Evolutionary conservation across 2,329 filamentous ascomycete genomes (phyloP).

Genomic region (Stylonectria norvegica): DNA sequence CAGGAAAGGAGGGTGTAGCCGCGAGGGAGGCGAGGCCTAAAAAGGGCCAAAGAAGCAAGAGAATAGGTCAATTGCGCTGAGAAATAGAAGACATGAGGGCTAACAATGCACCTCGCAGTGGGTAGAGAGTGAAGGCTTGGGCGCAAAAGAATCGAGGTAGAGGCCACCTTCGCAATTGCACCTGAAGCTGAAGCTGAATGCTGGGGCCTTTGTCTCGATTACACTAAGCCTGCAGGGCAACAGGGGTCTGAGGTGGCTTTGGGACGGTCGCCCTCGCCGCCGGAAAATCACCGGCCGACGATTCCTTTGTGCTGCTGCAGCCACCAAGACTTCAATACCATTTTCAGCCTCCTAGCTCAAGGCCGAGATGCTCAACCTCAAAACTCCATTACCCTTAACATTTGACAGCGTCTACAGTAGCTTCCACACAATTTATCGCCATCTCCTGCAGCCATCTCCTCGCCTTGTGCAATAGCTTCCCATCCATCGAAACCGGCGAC

Average conservation of each 20-base stretch:
- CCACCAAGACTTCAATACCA: slow-evolving; percentile 15
- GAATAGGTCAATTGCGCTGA: slow-evolving; percentile 7
- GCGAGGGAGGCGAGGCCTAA: slow-evolving; percentile 1
- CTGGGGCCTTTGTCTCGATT: no score
- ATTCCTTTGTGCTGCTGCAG: slow-evolving; percentile 5
- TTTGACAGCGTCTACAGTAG: no score
- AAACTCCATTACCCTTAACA: no score
- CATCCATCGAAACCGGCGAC: no score
- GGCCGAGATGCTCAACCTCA: no score
- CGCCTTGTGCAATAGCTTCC: no score
- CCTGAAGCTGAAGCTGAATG: slow-evolving; percentile 1
- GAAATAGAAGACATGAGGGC: slow-evolving; percentile 10
- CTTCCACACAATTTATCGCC: no score
- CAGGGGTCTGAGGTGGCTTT: no score
- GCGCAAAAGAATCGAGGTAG: slow-evolving; percentile 1
- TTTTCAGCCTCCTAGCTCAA: slow-evolving; percentile 21
- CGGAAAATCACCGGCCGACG: slow-evolving; percentile 6
- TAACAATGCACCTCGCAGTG: slow-evolving; percentile 2
- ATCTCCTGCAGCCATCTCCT: no score
- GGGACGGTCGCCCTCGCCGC: not conserved
- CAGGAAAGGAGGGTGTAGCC: not conserved
- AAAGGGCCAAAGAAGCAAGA: slow-evolving; percentile 1
- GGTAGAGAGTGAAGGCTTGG: slow-evolving; percentile 3
- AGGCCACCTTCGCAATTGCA: slow-evolving; percentile 17
- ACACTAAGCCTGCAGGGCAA: not conserved